Evolutionary conservation across 2,329 filamentous ascomycete genomes (phyloP).

Genomic region (Torrubiella hemipterigena): DNA sequence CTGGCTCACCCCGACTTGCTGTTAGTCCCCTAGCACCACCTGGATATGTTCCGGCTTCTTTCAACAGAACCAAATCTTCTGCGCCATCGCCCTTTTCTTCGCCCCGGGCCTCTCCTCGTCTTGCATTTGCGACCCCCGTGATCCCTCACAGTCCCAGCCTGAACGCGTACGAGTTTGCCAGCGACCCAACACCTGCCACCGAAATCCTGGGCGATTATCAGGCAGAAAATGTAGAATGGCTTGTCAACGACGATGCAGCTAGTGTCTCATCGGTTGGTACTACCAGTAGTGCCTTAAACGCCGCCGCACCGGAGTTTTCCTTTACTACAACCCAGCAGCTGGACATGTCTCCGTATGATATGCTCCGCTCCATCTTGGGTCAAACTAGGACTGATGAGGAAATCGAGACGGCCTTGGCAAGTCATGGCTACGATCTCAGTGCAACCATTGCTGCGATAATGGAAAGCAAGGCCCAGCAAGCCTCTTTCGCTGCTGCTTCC

Average conservation of each 20-base stretch:
- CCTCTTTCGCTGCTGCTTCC: constrained; percentile 16
- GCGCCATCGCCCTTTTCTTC: constrained; percentile 87
- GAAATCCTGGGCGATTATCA: constrained; percentile 88
- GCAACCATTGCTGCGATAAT: constrained; percentile 85
- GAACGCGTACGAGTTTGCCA: constrained; percentile 89
- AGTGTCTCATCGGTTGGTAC: constrained; percentile 67
- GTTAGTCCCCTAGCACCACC: constrained; percentile 77
- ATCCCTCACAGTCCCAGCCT: constrained; percentile 91
- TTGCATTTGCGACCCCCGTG: constrained; percentile 76
- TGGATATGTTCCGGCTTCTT: constrained; percentile 68
- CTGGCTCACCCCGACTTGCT: constrained; percentile 69
- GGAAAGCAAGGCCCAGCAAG: constrained; percentile 47
- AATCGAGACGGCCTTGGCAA: constrained; percentile 79
- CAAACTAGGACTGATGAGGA: constrained; percentile 86
- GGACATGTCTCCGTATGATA: constrained; percentile 97
- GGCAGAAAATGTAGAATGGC: constrained; percentile 92
- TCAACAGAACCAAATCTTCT: constrained; percentile 62
- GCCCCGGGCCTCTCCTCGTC: constrained; percentile 80
- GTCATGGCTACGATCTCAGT: constrained; percentile 85
- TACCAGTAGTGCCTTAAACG: constrained; percentile 62
- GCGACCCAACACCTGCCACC: constrained; percentile 64
- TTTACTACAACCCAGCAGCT: constrained; percentile 49
- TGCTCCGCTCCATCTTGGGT: constrained; percentile 87
- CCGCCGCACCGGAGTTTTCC: constrained; percentile 68
- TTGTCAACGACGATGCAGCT: constrained; percentile 78